These are phyloP conservation scores for Oenanthe javanica DNA, from an alignment of 140 eudicot genomes.

Conservation along the genomic window DNA sequence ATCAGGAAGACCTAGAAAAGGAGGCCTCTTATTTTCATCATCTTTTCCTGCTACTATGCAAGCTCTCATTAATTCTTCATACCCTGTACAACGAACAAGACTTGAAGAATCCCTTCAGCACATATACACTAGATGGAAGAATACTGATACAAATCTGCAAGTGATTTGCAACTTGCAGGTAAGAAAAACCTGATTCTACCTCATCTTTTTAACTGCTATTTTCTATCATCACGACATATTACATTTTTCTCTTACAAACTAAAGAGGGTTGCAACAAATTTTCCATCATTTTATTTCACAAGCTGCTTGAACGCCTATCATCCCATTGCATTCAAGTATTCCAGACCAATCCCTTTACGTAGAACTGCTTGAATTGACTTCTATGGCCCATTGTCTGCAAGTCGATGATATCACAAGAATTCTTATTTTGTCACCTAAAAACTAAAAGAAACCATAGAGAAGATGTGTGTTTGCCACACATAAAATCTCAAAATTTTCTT, in stretches of 20 bases:
- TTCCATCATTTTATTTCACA: not conserved
- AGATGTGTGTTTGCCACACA: not conserved
- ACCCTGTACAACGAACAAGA: not conserved
- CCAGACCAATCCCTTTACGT: not conserved
- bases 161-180: not conserved
- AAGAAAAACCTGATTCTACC: not conserved
- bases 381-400: not conserved
- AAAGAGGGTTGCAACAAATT: not conserved
- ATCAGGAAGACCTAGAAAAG: not conserved
- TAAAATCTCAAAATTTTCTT: not conserved
- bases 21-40: not conserved
- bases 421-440: not conserved
- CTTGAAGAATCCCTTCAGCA: not conserved
- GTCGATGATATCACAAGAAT: not conserved
- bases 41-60: not conserved
- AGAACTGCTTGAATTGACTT: not conserved
- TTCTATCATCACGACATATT: not conserved
- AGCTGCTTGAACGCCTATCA: not conserved
- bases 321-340: not conserved
- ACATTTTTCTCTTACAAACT: not conserved
- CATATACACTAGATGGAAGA: not conserved
- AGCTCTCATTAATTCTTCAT: not conserved
- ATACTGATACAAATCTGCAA: not conserved
- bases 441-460: not conserved
- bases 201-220: not conserved